Base-by-base conservation (phyloP, 306 rosid genomes). In the Castanopsis chinensis region DNA sequence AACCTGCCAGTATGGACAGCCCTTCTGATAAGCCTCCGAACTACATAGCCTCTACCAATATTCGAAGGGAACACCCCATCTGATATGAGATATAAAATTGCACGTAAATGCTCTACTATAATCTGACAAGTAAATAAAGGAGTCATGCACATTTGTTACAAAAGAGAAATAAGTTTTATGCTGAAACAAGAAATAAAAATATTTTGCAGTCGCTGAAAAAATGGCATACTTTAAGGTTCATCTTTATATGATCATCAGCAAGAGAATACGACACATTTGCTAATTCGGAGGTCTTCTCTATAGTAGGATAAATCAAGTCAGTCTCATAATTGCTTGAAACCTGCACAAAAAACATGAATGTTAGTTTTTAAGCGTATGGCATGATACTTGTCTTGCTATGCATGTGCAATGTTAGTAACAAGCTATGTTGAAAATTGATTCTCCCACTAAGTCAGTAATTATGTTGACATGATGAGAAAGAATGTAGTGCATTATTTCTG, bases 21-120 rank as follows among this genome's bases (percentile, higher is more conserved):
- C 88, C 98, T 91, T 89, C 99, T 91, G 56, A 94, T 92, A 74
- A 94, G 98, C 81, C 93, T 88, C 63, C 97, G 90, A 83, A 90
- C 97, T 6, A 94, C 92, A 83, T 92, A 94, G 64, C 98, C 97
- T 83, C 97, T 88, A 78, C 98, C 94, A 80, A 91, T 92, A 80
- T 94, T 94, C 77, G 98, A 94, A 68, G 97, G 97, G 79, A 85
- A 88, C 72, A 92, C 97, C 18, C 98, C 98, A 64, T 92, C 98
- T 27, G 97, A 89, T 86, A 94, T 88, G 82, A 94, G 94, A 89
- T 88, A 92, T 4, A 94, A 98, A 89, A 92, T 78, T 57, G 99
- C 98, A 86, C 99, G 99, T 93, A 91, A 74, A 86, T 92, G 99
- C 81, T 92, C 99, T 73, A 97, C 99, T 79, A 94, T 83, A 76